Base-by-base conservation (phyloP, 2,329 filamentous ascomycete genomes). In the Aspergillus pseudoterreus region DNA sequence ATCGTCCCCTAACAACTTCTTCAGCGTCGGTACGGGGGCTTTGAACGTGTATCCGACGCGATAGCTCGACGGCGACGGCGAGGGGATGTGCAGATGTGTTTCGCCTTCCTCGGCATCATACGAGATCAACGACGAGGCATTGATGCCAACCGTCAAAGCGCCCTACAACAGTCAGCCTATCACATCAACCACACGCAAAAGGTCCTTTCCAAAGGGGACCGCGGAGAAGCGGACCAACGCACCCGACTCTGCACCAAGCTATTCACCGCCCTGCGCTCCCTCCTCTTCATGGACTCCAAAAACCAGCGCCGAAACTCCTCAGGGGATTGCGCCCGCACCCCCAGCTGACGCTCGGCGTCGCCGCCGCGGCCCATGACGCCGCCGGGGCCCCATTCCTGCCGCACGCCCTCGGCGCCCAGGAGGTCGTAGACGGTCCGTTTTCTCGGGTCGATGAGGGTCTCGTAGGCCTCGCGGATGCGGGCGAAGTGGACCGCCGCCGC, bases 381-480 rank as follows among this genome's bases (percentile, higher is more conserved):
- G 5, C 51, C 50, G 27, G 42, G 41, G 5, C 63, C 59, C 69
- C 70, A 75, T 65, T 75, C 71, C 44, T 53, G 54, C 33, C 58
- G 54, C n/a, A 75, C 70, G 4, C 70, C 73, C 45, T 72, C 71
- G 36, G 63, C 69, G 8, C 73, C 73, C 21, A 73, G 47, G 32
- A 75, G 46, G 60, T 75, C 73, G 62, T 75, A 76, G 2, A 76
- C 71, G 4, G 63, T 58, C 41, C 73, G 64, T 55, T 75, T 76
- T 51, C 68, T 58, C 10, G 68, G 64, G 51, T 76, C 71, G 19
- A 70, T 63, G 6, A 76, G 64, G 4, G 70, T 70, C 50, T 72
- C 69, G 50, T 75, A 75, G 15, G 73, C 73, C n/a, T 66, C 64
- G 17, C 65, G 65, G 49, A 76, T 71, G 32, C 59, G 63, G 39